Conservation (phyloP, 768 basidiomycete species). For the Russula earlei region DNA sequence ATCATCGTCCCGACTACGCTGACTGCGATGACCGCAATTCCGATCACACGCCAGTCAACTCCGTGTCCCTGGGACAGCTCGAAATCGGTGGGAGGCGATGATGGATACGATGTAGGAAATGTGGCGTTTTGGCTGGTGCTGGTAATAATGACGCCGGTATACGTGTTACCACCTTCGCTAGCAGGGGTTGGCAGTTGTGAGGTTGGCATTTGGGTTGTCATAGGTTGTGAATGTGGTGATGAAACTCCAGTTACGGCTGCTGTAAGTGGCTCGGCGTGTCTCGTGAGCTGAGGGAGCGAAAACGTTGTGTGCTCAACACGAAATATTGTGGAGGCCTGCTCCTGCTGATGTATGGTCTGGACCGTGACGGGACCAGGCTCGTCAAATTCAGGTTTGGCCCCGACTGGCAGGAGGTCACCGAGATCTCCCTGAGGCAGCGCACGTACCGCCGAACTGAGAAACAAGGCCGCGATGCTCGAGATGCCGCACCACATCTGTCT, state of each 20-base stretch:
- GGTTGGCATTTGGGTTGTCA: background rate
- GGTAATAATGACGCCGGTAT: background rate
- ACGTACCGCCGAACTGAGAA: background rate
- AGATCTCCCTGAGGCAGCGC: conserved; percentile 11
- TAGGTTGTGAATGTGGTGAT: background rate
- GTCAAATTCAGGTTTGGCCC: conserved; percentile 1
- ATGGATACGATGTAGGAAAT: background rate
- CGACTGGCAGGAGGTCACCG: background rate
- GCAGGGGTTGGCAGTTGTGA: background rate
- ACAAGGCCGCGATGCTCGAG: background rate
- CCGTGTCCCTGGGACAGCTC: conserved; percentile 9
- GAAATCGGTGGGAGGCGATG: background rate
- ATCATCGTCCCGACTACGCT: conserved; percentile 46
- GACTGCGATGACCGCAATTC: conserved; percentile 56
- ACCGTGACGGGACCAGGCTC: background rate
- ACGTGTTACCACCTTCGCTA: background rate
- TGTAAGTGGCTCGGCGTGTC: background rate
- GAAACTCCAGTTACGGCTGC: background rate
- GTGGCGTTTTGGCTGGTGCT: background rate
- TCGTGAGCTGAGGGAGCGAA: background rate
- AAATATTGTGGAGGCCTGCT: conserved; percentile 15
- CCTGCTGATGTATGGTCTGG: conserved; percentile 4
- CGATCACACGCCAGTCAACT: conserved; percentile 58
- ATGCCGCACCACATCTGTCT: conserved; percentile 1
- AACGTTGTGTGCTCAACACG: background rate